A percentile compares a stretch with the other conserved stretches of the same genome.
These are phyloP conservation scores for Aspergillus unguis DNA, from an alignment of 2,329 filamentous ascomycete species.

Conservation along the genomic window DNA sequence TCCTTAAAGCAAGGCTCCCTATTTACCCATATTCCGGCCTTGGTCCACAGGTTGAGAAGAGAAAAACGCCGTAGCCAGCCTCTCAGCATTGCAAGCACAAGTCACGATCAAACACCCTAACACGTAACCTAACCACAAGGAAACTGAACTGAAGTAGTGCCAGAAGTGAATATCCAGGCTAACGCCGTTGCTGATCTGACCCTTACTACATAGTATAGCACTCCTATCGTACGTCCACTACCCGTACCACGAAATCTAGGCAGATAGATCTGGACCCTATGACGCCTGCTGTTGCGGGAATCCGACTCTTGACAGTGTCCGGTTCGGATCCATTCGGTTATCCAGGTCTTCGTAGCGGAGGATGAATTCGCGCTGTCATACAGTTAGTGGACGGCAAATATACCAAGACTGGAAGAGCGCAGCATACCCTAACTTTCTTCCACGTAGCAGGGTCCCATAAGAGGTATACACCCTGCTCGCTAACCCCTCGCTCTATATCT, in stretches of 20 bases:
- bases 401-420: background rate
- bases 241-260: too few relatives aligned
- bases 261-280: conserved; percentile 21
- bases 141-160: conserved; percentile 9
- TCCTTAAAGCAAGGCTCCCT: conserved; percentile 8
- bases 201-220: background rate
- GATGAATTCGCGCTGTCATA: conserved; percentile 45
- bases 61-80: conserved; percentile 23
- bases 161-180: conserved; percentile 20
- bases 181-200: conserved; percentile 33
- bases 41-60: conserved; percentile 20
- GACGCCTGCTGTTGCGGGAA: conserved; percentile 36
- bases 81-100: conserved; percentile 10
- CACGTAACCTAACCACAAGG: conserved; percentile 18
- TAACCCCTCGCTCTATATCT: conserved; percentile 47
- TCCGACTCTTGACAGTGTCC: conserved; percentile 34
- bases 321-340: conserved; percentile 43
- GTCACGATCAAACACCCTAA: too few relatives aligned
- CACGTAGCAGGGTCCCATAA: conserved; percentile 50
- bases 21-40: conserved; percentile 22
- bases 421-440: conserved; percentile 49
- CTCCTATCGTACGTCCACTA: conserved; percentile 14
- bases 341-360: conserved; percentile 50
- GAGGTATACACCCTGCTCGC: conserved; percentile 51
- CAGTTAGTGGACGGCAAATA: conserved; percentile 15